Percentiles rank a stretch among this genome's conserved stretches.
Conservation (phyloP, 2,329 filamentous ascomycete genomes). For the Colletotrichum sp. region DNA sequence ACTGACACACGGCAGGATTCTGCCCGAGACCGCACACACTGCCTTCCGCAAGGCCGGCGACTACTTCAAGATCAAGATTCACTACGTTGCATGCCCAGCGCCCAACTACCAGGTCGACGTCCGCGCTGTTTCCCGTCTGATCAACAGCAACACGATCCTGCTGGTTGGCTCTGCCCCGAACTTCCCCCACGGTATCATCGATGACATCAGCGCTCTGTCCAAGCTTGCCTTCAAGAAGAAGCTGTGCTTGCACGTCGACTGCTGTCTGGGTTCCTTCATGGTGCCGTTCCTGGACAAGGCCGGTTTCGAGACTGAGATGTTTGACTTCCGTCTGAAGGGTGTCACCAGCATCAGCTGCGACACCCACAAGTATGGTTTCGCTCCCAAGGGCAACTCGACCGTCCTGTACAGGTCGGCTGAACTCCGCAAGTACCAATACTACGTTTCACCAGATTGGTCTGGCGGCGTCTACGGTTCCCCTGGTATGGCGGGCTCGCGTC, state of each 20-base stretch:
- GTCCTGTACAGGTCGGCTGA: slow-evolving; percentile 84
- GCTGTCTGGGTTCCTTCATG: slow-evolving; percentile 95
- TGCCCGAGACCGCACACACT: slow-evolving; percentile 93
- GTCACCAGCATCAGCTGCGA: slow-evolving; percentile 96
- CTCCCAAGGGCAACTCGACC: slow-evolving; percentile 95
- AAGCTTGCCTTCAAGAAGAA: slow-evolving; percentile 80
- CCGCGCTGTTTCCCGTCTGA: slow-evolving; percentile 76
- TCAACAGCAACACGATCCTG: slow-evolving; percentile 93
- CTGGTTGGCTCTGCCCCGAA: slow-evolving; percentile 96
- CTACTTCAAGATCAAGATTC: slow-evolving; percentile 97
- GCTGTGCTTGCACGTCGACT: slow-evolving; percentile 93
- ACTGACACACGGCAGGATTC: slow-evolving; percentile 66
- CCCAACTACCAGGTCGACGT: slow-evolving; percentile 86
- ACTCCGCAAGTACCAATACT: slow-evolving; percentile 92
- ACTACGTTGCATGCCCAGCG: slow-evolving; percentile 85
- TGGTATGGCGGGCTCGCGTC: slow-evolving; percentile 87
- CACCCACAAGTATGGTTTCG: slow-evolving; percentile 99
- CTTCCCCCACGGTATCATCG: slow-evolving; percentile 97
- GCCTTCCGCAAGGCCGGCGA: slow-evolving; percentile 94
- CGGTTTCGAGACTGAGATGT: slow-evolving; percentile 87
- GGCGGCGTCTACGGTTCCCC: slow-evolving; percentile 96
- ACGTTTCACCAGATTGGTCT: slow-evolving; percentile 92
- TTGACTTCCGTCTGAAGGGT: slow-evolving; percentile 93
- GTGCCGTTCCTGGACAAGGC: slow-evolving; percentile 90
- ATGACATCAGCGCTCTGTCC: slow-evolving; percentile 88